Evolutionary conservation across 192 early-diverging fungal species (phyloP).

Genomic region (Backusella morwellensis): DNA sequence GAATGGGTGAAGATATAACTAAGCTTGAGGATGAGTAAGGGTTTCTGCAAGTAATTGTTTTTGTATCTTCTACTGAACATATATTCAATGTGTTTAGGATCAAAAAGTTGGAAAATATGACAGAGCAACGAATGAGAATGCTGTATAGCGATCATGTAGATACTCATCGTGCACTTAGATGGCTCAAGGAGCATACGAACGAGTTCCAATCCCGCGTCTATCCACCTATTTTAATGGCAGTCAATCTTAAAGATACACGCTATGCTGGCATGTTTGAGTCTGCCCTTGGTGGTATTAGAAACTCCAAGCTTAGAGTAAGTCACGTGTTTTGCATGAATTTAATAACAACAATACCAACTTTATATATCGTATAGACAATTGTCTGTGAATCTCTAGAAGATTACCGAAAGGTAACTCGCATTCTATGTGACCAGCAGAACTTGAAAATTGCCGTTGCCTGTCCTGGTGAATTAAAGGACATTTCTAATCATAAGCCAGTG

Average conservation of each 20-base stretch:
- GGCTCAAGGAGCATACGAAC: slow-evolving; percentile 64
- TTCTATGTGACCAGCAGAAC: slow-evolving; percentile 58
- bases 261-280: slow-evolving; percentile 72
- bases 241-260: slow-evolving; percentile 62
- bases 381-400: slow-evolving; percentile 77
- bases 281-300: slow-evolving; percentile 36
- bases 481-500: slow-evolving; percentile 34
- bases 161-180: slow-evolving; percentile 60
- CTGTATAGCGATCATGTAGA: slow-evolving; percentile 51
- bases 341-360: not conserved
- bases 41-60: not conserved
- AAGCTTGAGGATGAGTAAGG: slow-evolving; percentile 29
- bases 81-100: slow-evolving; percentile 35
- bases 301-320: slow-evolving; percentile 48
- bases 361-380: slow-evolving; percentile 59
- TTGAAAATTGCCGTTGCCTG: slow-evolving; percentile 64
- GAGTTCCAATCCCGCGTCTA: slow-evolving; percentile 70
- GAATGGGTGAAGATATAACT: slow-evolving; percentile 17
- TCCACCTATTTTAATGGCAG: slow-evolving; percentile 69
- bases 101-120: slow-evolving; percentile 57
- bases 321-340: not conserved
- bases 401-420: slow-evolving; percentile 66
- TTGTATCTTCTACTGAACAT: not conserved
- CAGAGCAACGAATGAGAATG: slow-evolving; percentile 47
- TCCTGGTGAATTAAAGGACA: slow-evolving; percentile 28